Percentiles rank a stretch among this genome's conserved stretches.
Conservation (phyloP, 2,329 filamentous ascomycete genomes). For the Penicillium sp. region DNA sequence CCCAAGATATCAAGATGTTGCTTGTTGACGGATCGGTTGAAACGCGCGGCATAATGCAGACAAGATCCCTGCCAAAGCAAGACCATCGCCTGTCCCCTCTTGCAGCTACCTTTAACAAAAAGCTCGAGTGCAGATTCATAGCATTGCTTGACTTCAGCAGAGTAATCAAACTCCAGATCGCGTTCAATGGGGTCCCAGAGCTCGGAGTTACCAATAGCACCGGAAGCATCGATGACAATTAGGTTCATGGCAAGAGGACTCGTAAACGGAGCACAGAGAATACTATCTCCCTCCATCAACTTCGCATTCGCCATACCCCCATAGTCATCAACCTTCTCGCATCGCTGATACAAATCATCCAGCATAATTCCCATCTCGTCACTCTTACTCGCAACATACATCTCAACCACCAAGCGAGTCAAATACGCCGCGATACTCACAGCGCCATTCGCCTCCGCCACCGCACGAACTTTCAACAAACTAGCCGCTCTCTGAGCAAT, state of each 20-base stretch:
- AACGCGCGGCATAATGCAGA: slow-evolving; percentile 15
- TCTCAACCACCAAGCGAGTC: slow-evolving; percentile 15
- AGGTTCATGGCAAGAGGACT: slow-evolving; percentile 24
- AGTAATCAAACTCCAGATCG: slow-evolving; percentile 12
- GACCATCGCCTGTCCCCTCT: slow-evolving; percentile 21
- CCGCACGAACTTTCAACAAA: slow-evolving; percentile 7
- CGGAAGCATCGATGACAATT: slow-evolving; percentile 10
- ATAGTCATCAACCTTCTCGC: slow-evolving; percentile 13
- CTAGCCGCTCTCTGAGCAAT: background rate
- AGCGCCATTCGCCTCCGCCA: slow-evolving; percentile 6
- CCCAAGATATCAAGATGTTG: background rate
- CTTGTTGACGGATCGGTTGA: background rate
- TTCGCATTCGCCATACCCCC: slow-evolving; percentile 22
- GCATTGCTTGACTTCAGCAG: slow-evolving; percentile 2
- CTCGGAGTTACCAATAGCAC: slow-evolving; percentile 5
- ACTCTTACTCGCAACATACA: slow-evolving; percentile 16
- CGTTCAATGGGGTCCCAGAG: slow-evolving; percentile 19
- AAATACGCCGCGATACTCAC: slow-evolving; percentile 10
- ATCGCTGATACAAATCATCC: slow-evolving; percentile 9
- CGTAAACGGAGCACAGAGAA: slow-evolving; percentile 20
- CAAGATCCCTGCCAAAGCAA: slow-evolving; percentile 24
- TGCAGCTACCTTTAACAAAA: slow-evolving; percentile 13
- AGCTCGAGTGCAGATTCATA: slow-evolving; percentile 17
- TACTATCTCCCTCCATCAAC: slow-evolving; percentile 21
- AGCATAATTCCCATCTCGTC: slow-evolving; percentile 4